phyloP scores from a whole-genome alignment of 2,329 filamentous ascomycete genomes.

The Penicillium hordei region DNA sequence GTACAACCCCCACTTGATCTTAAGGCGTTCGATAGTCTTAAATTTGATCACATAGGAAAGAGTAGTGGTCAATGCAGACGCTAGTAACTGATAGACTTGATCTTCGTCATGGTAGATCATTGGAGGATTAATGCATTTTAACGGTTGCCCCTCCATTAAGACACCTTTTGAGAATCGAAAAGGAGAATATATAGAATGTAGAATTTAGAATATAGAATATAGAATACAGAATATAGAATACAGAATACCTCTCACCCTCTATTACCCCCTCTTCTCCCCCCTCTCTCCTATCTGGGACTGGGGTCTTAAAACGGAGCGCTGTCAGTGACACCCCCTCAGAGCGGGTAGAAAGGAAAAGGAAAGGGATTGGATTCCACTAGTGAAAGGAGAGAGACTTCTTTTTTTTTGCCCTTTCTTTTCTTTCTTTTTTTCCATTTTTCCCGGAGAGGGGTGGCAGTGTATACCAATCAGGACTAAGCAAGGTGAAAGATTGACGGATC shows the following conservation, averaged over 20 bases:
- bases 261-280: not conserved
- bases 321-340: slow-evolving; percentile 2
- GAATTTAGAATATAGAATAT: not conserved
- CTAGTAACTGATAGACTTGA: slow-evolving; percentile 40
- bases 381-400: slow-evolving; percentile 1
- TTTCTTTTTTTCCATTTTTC: not conserved
- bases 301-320: not conserved
- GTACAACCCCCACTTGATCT: not conserved
- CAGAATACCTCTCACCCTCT: not conserved
- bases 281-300: not conserved
- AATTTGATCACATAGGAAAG: slow-evolving; percentile 7
- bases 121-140: slow-evolving; percentile 4
- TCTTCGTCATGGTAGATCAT: slow-evolving; percentile 38
- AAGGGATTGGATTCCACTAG: slow-evolving; percentile 4
- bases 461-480: slow-evolving; percentile 35
- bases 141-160: not conserved
- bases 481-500: slow-evolving; percentile 37
- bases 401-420: not conserved
- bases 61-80: slow-evolving; percentile 35
- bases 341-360: not conserved
- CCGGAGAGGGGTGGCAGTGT: not conserved
- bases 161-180: not conserved
- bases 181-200: too few relatives aligned
- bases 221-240: not conserved
- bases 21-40: slow-evolving; percentile 10